Evolutionary conservation across 2,329 filamentous ascomycete genomes (phyloP), one percentile per base, ranked within the genome.

Genomic region (Trichoderma polysporum): DNA sequence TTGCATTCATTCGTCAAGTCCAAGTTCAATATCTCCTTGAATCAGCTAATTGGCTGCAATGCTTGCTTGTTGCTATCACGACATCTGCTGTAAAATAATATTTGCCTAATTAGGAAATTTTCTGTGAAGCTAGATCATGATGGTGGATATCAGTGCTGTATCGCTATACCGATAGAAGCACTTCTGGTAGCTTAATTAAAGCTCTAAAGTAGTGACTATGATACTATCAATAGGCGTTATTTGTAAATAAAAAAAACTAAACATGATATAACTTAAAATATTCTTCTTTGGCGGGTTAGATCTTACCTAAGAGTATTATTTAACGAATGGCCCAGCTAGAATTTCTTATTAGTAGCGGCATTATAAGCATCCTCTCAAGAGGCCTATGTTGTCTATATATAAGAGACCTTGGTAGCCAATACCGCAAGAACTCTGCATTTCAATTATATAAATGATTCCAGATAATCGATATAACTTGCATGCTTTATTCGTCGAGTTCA

Each of bases 21-120:
- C 17, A 17, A 25, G 17, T 5, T 45, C 1, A 13, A 45, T 19
- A 35, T 45, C 12, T 19, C 25, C 17, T 25, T 25, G 12, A 25
- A 33, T 9, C 31, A 12, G 12, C 3, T 62, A 19, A 52, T 62
- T 52, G 59, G 45, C n/a, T 41, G 22, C 13, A 19, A 17, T 62
- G 37, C 9, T 25, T 15, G n/a, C 12, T 10, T 33, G 27, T 27
- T 39, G 35, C 6, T 45, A 53, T 53, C 60, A 63, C 60, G 60
- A 63, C 60, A 63, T 63, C 15, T 31, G 33, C 35, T 22, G 59
- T 15, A 0, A 54, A 2, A 53, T n/a, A 25, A 0, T 8, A 1
- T 9, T 33, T 29, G 12, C 60, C 60, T 7, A 53, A 63, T 63
- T 45, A 45, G 60, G 60, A 4, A 63, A 54, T 54, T 63, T 54